Evolutionary conservation across 225 moss, liverwort and hornwort genomes (phyloP).

Genomic region (Physcomitrellopsis africana): DNA sequence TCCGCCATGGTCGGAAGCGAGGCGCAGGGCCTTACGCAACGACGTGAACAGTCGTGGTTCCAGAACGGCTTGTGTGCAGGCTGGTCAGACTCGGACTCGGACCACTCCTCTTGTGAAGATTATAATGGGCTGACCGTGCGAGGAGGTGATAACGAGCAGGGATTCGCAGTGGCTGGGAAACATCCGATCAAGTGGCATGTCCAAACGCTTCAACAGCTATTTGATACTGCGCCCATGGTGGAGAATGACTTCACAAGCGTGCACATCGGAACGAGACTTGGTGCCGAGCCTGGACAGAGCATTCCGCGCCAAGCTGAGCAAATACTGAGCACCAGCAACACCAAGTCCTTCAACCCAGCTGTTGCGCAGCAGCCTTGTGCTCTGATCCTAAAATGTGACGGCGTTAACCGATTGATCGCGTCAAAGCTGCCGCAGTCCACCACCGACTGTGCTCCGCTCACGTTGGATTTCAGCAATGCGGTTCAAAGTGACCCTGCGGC

Average conservation of each 20-base stretch:
- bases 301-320: conserved; percentile 35
- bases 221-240: conserved; percentile 57
- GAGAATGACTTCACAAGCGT: conserved; percentile 41
- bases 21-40: conserved; percentile 20
- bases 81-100: conserved; percentile 74
- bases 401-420: neutral
- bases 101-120: conserved; percentile 70
- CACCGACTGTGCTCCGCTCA: conserved; percentile 47
- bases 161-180: conserved; percentile 13
- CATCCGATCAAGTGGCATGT: conserved; percentile 67
- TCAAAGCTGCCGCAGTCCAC: conserved; percentile 16
- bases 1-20: neutral
- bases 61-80: conserved; percentile 29
- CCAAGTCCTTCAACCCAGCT: conserved; percentile 43
- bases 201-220: conserved; percentile 65
- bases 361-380: neutral
- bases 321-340: conserved; percentile 36
- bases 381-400: neutral
- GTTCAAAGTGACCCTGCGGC: neutral
- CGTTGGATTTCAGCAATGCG: conserved; percentile 59
- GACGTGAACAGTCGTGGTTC: conserved; percentile 46
- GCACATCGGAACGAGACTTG: conserved; percentile 23
- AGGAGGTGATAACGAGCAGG: neutral
- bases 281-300: neutral
- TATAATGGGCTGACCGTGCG: conserved; percentile 28